Evolutionary conservation across 164 flowering plant species (phyloP).

Genomic region (Protea cynaroides): DNA sequence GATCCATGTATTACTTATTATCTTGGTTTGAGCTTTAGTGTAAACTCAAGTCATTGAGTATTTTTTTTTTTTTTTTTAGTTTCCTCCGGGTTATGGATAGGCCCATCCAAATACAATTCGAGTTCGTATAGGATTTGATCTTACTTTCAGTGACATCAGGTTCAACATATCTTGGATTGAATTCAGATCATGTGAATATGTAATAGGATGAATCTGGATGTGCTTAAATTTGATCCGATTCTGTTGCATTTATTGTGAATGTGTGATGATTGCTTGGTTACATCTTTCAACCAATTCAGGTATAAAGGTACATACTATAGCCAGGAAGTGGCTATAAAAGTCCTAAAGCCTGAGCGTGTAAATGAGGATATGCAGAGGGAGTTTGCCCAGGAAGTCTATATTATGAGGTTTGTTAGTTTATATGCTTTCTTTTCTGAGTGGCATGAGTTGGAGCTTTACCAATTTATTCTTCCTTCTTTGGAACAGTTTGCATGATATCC

Average conservation of each 20-base stretch:
- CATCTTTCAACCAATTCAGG: slow-evolving; percentile 31
- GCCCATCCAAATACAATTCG: neutral
- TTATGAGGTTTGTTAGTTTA: slow-evolving; percentile 65
- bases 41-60: too few species aligned
- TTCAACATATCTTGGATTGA: too few species aligned
- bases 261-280: neutral
- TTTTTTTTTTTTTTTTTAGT: too few species aligned
- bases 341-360: slow-evolving; percentile 67
- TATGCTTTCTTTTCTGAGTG: neutral
- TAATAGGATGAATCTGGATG: too few species aligned
- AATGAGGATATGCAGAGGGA: slow-evolving; percentile 69
- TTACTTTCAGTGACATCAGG: too few species aligned
- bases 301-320: slow-evolving; percentile 72
- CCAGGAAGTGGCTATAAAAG: slow-evolving; percentile 94
- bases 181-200: too few species aligned
- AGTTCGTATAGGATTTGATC: neutral
- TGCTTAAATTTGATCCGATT: too few species aligned
- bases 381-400: slow-evolving; percentile 86
- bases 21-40: too few species aligned
- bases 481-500: too few species aligned
- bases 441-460: neutral
- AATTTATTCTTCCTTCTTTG: too few species aligned
- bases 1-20: too few species aligned
- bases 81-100: neutral
- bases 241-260: too few species aligned